Evolutionary conservation across 2,329 filamentous ascomycete species (phyloP), one percentile per base, ranked within the genome.

Genomic region (Dothistroma pini): DNA sequence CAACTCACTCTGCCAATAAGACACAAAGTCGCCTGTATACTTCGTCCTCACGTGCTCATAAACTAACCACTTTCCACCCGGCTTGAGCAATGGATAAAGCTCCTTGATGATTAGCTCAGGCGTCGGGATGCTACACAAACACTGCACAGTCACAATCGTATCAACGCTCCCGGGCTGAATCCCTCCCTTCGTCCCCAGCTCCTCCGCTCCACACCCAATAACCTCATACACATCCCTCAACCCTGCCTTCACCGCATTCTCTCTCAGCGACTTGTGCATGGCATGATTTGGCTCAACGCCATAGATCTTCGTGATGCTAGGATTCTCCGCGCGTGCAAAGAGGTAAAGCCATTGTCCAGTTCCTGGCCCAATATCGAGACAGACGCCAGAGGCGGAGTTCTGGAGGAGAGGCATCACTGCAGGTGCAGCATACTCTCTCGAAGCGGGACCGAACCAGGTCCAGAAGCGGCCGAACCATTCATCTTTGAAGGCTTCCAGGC

Each of bases 381-480:
- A 81, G 1, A 81, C 76, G 2, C 86, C 84, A 0, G 69, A 68
- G 9, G 85, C 74, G 2, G 78, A 78, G 59, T 83, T 77, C 16
- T 66, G 60, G 1, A 88, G 77, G 1, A 88, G 75, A 0, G 86
- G 83, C 10, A 82, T 70, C 2, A 88, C 82, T 31, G 73, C 73
- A 0, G 68, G 68, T 38, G 75, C 77, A 19, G 75, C 79, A 47
- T 64, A 69, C n/a, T 73, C 63, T 60, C 81, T 80, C 3, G 84
- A 77, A 4, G 72, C 62, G 0, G 86, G 84, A 0, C 85, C 85
- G 50, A 79, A 78, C 57, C 70, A 76, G 35, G 74, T 73, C 86
- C 86, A 89, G 75, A 89, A 88, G 47, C 75, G 74, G 56, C 79
- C 80, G 74, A 89, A 89, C 83, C 86, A 87, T 63, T 69, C 72